Evolutionary conservation across 2,329 filamentous ascomycete species (phyloP), one percentile per base, ranked within the genome.

Genomic region (Fusarium gaditjirri): DNA sequence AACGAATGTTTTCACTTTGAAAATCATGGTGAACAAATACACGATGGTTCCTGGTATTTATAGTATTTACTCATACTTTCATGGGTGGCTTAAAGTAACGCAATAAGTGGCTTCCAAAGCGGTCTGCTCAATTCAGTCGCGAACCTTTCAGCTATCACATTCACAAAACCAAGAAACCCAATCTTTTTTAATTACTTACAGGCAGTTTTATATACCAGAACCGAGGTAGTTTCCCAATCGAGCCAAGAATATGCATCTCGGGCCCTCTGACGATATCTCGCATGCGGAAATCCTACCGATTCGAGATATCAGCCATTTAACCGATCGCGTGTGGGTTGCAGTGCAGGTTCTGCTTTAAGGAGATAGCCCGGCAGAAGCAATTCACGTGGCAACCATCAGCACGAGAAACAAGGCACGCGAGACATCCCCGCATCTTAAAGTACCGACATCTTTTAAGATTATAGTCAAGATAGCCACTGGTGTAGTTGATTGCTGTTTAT

Each of bases 251-350:
- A 27, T 27, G 19, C 49, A 29, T 17, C 49, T 17, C 21, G 17
- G 11, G 25, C 35, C 23, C 19, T 53, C 35, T 53, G 35, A 53
- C 35, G 35, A n/a, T 53, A 41, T 53, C 14, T 53, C 49, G 35
- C 49, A 53, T 41, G 31, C 52, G 52, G 36, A 27, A 57, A n/a
- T 36, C 54, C 41, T 57, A 11, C 54, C 54, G 29, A 55, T 41
- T 39, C 27, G 46, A 52, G 38, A 41, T 38, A 27, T 38, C 44
- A 53, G 31, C 11, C 35, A 31, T 13, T 38, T 11, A 19, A 19
- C 31, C 49, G 49, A 53, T 27, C 25, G 21, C 8, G 31, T 6
- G 19, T 33, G 62, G 47, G 62, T 65, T 65, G 16, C 42, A 65
- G 29, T 36, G 19, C 17, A 21, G 5, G 14, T 31, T 23, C 60